These are phyloP conservation scores for Sesbania bispinosa DNA, from an alignment of 306 rosid species.

Conservation along the genomic window DNA sequence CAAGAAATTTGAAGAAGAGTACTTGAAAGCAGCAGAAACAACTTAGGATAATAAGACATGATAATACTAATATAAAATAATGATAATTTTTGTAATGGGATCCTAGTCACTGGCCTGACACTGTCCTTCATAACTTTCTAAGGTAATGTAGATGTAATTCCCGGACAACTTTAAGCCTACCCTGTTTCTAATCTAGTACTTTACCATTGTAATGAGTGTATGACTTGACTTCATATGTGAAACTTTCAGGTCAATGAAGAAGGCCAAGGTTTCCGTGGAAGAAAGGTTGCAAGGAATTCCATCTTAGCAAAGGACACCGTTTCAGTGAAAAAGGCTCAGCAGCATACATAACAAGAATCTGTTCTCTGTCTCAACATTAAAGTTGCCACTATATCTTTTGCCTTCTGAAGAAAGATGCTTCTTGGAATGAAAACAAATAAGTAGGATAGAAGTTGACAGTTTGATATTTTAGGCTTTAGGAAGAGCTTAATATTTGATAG, in stretches of 20 bases:
- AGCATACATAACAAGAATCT: conserved; percentile 17
- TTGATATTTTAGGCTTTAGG: conserved; percentile 25
- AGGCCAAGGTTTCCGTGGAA: conserved; percentile 44
- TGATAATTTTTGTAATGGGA: not conserved
- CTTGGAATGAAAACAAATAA: conserved; percentile 47
- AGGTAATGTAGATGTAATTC: not conserved
- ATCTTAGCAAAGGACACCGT: conserved; percentile 41
- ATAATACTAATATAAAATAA: conserved; percentile 3
- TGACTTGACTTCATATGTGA: conserved; percentile 27
- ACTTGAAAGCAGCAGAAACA: not conserved
- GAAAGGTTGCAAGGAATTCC: conserved; percentile 46
- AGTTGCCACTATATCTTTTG: conserved; percentile 22
- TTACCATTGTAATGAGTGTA: conserved; percentile 23
- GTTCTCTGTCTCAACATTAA: too few species aligned
- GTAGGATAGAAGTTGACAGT: conserved; percentile 20
- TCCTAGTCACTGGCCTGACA: conserved; percentile 8
- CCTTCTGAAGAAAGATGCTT: conserved; percentile 39
- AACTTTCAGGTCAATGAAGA: conserved; percentile 52
- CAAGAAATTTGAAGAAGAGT: not conserved
- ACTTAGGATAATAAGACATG: conserved; percentile 9
- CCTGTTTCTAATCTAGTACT: not conserved
- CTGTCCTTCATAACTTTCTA: not conserved
- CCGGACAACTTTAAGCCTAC: not conserved
- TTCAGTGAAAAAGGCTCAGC: conserved; percentile 34
- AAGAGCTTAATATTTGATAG: conserved; percentile 19